Evolutionary conservation across 2,329 filamentous ascomycete species (phyloP), one percentile per base, ranked within the genome.

Genomic region (Hypoxylon sp.): DNA sequence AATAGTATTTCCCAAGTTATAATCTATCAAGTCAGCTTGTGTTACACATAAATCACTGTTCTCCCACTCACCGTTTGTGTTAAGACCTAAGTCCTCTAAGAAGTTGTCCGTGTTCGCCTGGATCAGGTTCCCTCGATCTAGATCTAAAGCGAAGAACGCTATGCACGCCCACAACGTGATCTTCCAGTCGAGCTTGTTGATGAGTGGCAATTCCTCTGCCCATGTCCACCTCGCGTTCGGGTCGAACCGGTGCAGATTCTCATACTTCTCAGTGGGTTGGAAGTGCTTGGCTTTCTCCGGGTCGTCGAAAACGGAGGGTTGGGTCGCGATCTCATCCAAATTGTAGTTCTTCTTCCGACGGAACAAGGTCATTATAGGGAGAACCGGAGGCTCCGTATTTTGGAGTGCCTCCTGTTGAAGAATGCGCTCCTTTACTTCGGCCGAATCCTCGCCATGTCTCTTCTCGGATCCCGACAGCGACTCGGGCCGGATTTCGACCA

Each of bases 61-160:
- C 17, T 7, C 23, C 13, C n/a, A 48, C 69, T 52, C 28, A 75
- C 75, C 74, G 48, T 81, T 80, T 0, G 78, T 80, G 14, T 71
- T 67, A 52, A 80, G 72, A 0, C 74, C 72, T 3, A 80, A 67
- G 34, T 80, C 79, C 0, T 74, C 72, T 9, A 79, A 51, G 53
- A 79, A 74, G 48, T 78, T 75, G 45, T 79, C 78, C 5, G 78
- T 76, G n/a, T 78, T 72, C 3, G 78, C 77, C 51, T 79, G 77
- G 28, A 73, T 70, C 56, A 84, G 81, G 61, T 84, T 84, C n/a
- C 79, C 80, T 32, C 82, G 74, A 69, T 86, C 83, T 17, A 87
- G 77, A 53, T 87, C 82, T 1, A 87, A 75, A 0, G 84, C 82
- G 60, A 86, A 84, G 76, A 86, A 86, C 79, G 85, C 85, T 19